Base-by-base conservation (phyloP, 2,329 filamentous ascomycete species). In the Pseudocercospora crystallina region DNA sequence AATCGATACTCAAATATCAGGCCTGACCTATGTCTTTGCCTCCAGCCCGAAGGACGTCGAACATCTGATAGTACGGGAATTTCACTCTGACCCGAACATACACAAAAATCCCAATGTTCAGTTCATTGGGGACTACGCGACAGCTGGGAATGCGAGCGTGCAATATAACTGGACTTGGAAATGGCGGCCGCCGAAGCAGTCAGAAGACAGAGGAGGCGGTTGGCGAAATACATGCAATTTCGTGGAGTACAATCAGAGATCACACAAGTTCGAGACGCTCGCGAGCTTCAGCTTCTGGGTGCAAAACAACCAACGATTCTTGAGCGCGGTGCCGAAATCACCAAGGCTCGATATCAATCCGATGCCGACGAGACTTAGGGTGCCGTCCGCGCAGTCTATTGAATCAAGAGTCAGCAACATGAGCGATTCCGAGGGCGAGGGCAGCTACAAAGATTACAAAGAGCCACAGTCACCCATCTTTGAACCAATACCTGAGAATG, bases 191-290 rank as follows among this genome's bases (percentile, higher is more conserved):
- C 94, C 94, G 33, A 95, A 90, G 76, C 65, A 75, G 11, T 73
- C 76, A 12, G 91, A 96, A 66, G 91, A 96, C 67, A 83, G 83
- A 63, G 89, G 88, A 29, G 90, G 90, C 50, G 94, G 94, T 38
- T 99, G 94, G 92, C 88, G 90, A 66, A 97, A 95, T 67, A 88
- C 86, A 62, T 97, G 94, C 78, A 96, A 90, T 69, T 96, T 99
- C 72, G 87, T 97, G 61, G 94, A 99, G 71, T 99, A 99, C 67
- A 91, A 99, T 71, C 87, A 94, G 66, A 84, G 92, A 61, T 90
- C 90, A 31, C 94, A 99, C 72, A 83, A 87, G 57, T 74, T 99
- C 53, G 84, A 95, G 61, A 92, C 90, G 3, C 80, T 99, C 47
- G 91, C 89, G 11, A 91, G 85, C 67, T 97, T 99, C 73, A 90